phyloP scores from a whole-genome alignment of 73 alveolate genomes.

The Paramecium biaurelia region DNA sequence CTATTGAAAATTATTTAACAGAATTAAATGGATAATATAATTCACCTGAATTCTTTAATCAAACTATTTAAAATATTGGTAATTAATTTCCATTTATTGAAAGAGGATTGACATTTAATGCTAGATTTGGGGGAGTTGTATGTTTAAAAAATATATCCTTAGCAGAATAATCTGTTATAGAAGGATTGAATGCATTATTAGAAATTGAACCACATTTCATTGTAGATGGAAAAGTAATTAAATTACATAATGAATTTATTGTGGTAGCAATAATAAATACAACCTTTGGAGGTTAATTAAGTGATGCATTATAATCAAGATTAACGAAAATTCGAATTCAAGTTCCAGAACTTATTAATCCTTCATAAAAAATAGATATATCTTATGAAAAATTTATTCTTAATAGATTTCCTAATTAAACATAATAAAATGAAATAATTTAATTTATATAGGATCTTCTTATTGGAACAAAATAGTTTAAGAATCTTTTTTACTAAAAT shows the following conservation, averaged over 20 bases:
- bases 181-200: not conserved
- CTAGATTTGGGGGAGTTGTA: not conserved
- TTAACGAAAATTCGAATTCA: not conserved
- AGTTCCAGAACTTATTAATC: not conserved
- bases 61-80: not conserved
- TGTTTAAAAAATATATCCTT: not conserved
- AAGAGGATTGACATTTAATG: not conserved
- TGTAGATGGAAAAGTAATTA: not conserved
- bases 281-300: not conserved
- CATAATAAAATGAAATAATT: not conserved
- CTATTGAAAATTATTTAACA: not conserved
- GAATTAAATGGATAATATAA: not conserved
- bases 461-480: too few relatives aligned
- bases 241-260: not conserved
- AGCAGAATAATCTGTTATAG: not conserved
- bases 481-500: too few relatives aligned
- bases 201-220: not conserved
- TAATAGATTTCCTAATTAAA: not conserved
- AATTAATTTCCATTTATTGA: not conserved
- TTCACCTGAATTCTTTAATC: not conserved
- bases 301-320: not conserved
- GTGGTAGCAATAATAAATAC: not conserved
- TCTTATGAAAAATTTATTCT: not conserved
- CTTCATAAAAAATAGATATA: not conserved
- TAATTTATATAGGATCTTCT: not conserved